Base-by-base conservation (phyloP, 257 asterid species). In the Petrea volubilis region DNA sequence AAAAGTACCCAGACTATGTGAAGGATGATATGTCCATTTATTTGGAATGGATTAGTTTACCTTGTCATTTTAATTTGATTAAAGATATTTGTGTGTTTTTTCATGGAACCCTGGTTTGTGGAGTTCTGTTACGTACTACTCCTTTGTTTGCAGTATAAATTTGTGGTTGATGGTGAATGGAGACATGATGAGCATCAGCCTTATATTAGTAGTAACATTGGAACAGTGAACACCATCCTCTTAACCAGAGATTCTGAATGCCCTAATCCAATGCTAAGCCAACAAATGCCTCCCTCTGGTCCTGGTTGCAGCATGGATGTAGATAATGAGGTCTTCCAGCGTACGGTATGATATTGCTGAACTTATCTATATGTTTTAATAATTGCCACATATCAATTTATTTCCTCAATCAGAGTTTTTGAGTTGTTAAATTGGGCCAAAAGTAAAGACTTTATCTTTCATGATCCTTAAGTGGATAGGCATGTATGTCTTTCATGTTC, bases 121-220 rank as follows among this genome's bases (percentile, higher is more conserved):
- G 52, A 60, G 15, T 34, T 63, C 20, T 25, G 44, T 31, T 0
- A 28, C 24, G 34, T 61, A 59, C 8, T 57, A 15, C 38, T 68
- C 31, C 64, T 49, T 28, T 65, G 7, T 72, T 44, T 81, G 89
- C 92, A 95, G 99, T 95, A 81, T 86, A 95, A 90, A 75, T 92
- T 90, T 76, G 85, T 90, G 78, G 96, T 95, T 70, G 99, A 95
- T 73, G 99, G 98, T 66, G 98, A 88, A 74, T 88, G 96, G 91
- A 84, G 96, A 64, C 94, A 92, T 72, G 99, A 95, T 65, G 98
- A 95, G 73, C 90, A 81, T 71, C 91, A 87, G 79, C 95, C 96
- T 56, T 85, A 70, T 72, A 82, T 87, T 70, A 83, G 73, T 70
- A 84, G 95, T 83, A 90, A 75, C 78, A 84, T 81, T 74, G 98